These are phyloP conservation scores for Carallia pectinifolia DNA, from an alignment of 345 rosid genomes.

Conservation along the genomic window DNA sequence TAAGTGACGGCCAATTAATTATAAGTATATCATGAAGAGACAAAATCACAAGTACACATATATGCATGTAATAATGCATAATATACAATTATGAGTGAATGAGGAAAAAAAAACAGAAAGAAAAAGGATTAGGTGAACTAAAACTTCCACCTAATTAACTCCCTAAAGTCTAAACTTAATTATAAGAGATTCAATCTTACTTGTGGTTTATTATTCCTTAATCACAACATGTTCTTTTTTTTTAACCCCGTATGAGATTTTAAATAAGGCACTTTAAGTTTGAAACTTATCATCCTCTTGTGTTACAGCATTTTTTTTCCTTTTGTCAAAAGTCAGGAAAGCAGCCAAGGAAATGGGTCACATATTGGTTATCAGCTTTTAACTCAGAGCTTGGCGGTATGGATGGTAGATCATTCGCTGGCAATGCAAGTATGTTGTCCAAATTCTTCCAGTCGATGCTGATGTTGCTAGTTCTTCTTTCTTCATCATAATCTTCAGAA, in stretches of 20 bases:
- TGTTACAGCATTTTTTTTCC: not conserved
- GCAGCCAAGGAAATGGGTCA: constrained; percentile 55
- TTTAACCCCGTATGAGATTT: not conserved
- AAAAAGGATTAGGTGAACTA: constrained; percentile 20
- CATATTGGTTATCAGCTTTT: constrained; percentile 28
- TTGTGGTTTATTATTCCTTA: not conserved
- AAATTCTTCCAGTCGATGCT: constrained; percentile 61
- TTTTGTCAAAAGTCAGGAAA: constrained; percentile 52
- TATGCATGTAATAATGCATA: constrained; percentile 14
- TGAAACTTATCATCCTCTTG: not conserved
- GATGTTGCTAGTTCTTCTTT: constrained; percentile 28
- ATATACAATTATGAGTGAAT: constrained; percentile 21
- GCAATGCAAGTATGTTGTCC: constrained; percentile 53
- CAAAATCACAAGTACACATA: not conserved
- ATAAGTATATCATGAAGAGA: not conserved
- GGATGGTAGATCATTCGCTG: constrained; percentile 28
- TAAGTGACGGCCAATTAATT: too few relatives aligned
- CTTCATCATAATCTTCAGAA: constrained; percentile 47
- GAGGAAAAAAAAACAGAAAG: not conserved
- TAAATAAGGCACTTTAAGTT: not conserved
- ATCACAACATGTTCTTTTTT: not conserved
- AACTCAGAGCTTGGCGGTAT: constrained; percentile 36
- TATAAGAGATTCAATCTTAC: constrained; percentile 8
- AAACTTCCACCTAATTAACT: constrained; percentile 17
- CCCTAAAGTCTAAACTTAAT: constrained; percentile 1